Conservation (phyloP, 2,329 filamentous ascomycete species). For the Stromatinia cepivora region DNA sequence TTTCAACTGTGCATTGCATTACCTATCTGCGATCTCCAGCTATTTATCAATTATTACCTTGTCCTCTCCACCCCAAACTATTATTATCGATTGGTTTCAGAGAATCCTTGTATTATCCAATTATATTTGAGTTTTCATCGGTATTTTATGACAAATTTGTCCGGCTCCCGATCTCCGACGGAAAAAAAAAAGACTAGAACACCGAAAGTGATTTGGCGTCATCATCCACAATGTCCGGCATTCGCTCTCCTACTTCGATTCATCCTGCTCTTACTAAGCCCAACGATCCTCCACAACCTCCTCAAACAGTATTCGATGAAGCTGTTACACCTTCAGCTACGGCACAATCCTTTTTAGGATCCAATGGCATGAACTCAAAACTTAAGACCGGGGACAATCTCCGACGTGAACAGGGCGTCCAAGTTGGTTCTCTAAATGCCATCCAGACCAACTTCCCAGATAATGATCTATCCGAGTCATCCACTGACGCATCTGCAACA, state of each 20-base stretch:
- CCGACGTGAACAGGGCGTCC: constrained; percentile 46
- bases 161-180: not conserved
- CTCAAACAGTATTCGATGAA: constrained; percentile 36
- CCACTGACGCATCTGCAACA: constrained; percentile 13
- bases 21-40: not conserved
- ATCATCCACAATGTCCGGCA: constrained; percentile 43
- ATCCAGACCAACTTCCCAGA: constrained; percentile 32
- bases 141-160: not conserved
- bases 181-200: not conserved
- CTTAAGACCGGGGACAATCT: constrained; percentile 43
- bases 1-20: not conserved
- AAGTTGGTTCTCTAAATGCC: constrained; percentile 45
- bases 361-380: constrained; percentile 38
- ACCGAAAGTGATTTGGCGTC: not conserved
- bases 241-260: constrained; percentile 51
- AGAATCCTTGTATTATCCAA: not conserved
- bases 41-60: not conserved
- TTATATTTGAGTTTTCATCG: not conserved
- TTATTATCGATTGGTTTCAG: not conserved
- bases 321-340: constrained; percentile 26
- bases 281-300: constrained; percentile 26
- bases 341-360: constrained; percentile 30
- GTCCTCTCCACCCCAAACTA: not conserved
- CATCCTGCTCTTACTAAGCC: constrained; percentile 51
- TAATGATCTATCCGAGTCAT: constrained; percentile 36